These are phyloP conservation scores for Fagopyrum homotropicum DNA, from an alignment of 148 eudicot genomes.

Conservation along the genomic window DNA sequence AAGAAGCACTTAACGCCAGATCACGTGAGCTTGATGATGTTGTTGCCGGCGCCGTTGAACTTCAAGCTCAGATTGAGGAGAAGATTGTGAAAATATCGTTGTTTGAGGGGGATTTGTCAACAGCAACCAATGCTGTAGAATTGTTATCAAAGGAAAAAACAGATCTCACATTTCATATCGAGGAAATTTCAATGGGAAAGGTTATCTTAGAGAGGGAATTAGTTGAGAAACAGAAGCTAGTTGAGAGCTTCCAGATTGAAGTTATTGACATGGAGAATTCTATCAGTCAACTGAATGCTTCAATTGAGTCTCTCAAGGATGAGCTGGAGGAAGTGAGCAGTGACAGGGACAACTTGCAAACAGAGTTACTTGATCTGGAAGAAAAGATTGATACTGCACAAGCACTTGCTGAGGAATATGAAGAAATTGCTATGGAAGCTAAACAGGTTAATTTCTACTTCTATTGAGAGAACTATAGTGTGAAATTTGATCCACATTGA, in stretches of 20 bases:
- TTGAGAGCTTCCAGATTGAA: conserved; percentile 55
- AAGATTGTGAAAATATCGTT: conserved; percentile 37
- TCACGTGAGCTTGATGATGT: conserved; percentile 47
- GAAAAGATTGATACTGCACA: conserved; percentile 67
- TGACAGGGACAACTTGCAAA: conserved; percentile 50
- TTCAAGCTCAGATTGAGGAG: conserved; percentile 55
- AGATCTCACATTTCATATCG: conserved; percentile 30
- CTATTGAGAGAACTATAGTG: background rate
- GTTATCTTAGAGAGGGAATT: conserved; percentile 45
- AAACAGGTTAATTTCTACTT: conserved; percentile 42
- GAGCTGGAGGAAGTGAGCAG: conserved; percentile 37
- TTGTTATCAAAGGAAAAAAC: conserved; percentile 40
- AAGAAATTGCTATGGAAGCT: conserved; percentile 68
- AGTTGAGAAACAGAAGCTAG: conserved; percentile 35
- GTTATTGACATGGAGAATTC: conserved; percentile 46
- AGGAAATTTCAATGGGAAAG: conserved; percentile 39
- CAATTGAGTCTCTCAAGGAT: conserved; percentile 47
- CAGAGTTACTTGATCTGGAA: conserved; percentile 39
- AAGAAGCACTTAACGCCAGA: conserved; percentile 39
- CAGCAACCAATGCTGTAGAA: conserved; percentile 31
- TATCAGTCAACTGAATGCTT: conserved; percentile 36
- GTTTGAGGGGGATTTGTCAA: conserved; percentile 47
- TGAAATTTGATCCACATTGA: background rate
- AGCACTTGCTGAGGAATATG: conserved; percentile 74
- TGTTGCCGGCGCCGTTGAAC: conserved; percentile 26